Percentiles rank a stretch among this genome's conserved stretches.
These are phyloP conservation scores for Neurospora sp. DNA, from an alignment of 495 filamentous ascomycete genomes.

Conservation along the genomic window DNA sequence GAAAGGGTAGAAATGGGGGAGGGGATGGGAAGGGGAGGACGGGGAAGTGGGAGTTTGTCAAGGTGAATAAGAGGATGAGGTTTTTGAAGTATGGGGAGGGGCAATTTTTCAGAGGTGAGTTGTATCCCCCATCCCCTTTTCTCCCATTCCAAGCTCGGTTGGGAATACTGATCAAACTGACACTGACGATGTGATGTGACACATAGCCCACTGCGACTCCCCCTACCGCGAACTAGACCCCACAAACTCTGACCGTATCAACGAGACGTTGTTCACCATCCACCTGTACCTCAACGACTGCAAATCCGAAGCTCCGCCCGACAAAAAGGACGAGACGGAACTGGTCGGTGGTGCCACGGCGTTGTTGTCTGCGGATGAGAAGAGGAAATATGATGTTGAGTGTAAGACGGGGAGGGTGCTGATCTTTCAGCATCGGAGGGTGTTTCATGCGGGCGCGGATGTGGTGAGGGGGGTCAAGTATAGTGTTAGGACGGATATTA, in stretches of 20 bases:
- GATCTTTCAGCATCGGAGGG: slow-evolving; percentile 62
- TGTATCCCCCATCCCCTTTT: slow-evolving; percentile 19
- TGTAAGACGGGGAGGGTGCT: slow-evolving; percentile 63
- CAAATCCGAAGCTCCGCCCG: slow-evolving; percentile 19
- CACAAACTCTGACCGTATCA: slow-evolving; percentile 22
- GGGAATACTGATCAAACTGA: background rate
- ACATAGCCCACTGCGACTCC: slow-evolving; percentile 63
- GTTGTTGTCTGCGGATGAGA: slow-evolving; percentile 42
- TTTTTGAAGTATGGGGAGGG: background rate
- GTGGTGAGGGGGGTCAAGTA: slow-evolving; percentile 64
- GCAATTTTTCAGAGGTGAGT: slow-evolving; percentile 36
- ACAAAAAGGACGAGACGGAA: slow-evolving; percentile 19
- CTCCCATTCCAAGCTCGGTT: background rate
- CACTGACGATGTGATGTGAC: background rate
- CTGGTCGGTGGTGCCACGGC: slow-evolving; percentile 55
- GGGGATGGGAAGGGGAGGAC: slow-evolving; percentile 1
- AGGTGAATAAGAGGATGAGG: slow-evolving; percentile 52
- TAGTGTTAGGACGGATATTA: slow-evolving; percentile 67
- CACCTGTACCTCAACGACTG: slow-evolving; percentile 73
- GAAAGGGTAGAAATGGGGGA: background rate
- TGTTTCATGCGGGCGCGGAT: slow-evolving; percentile 68
- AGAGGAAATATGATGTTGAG: slow-evolving; percentile 49
- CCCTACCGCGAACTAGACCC: slow-evolving; percentile 40
- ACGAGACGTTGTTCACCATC: slow-evolving; percentile 62
- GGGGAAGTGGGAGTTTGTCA: slow-evolving; percentile 39